These are phyloP conservation scores for Candida maris DNA, from an alignment of 805 yeast species.

Conservation along the genomic window DNA sequence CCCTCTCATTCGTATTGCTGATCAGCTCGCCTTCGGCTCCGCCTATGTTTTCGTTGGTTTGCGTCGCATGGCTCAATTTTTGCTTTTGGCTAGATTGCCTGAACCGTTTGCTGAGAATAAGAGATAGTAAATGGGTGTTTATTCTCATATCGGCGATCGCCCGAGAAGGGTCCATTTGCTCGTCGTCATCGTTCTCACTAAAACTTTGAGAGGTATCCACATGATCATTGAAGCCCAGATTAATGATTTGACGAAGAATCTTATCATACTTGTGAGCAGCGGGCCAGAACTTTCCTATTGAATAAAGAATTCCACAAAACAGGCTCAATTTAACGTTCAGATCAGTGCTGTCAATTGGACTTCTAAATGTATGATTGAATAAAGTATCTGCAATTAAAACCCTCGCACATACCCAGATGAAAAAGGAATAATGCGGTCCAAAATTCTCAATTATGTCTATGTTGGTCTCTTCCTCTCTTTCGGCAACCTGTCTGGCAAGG, in stretches of 20 bases:
- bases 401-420: conserved; percentile 32
- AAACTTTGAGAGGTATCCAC: conserved; percentile 16
- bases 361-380: conserved; percentile 10
- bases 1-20: background rate
- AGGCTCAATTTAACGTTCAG: conserved; percentile 6
- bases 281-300: conserved; percentile 28
- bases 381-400: conserved; percentile 30
- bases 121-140: conserved; percentile 30
- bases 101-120: conserved; percentile 27
- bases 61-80: background rate
- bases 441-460: conserved; percentile 7
- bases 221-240: conserved; percentile 17
- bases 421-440: conserved; percentile 33
- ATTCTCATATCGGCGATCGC: conserved; percentile 35
- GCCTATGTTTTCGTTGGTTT: background rate
- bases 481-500: conserved; percentile 10
- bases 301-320: conserved; percentile 10
- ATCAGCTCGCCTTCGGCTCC: background rate
- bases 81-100: background rate
- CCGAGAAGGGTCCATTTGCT: conserved; percentile 33
- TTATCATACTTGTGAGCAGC: conserved; percentile 27
- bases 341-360: conserved; percentile 2
- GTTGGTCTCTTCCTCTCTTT: conserved; percentile 2
- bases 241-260: conserved; percentile 25
- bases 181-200: conserved; percentile 22